Base-by-base conservation (phyloP, 805 yeast species). In the Lipomyces spencermartinsiae region DNA sequence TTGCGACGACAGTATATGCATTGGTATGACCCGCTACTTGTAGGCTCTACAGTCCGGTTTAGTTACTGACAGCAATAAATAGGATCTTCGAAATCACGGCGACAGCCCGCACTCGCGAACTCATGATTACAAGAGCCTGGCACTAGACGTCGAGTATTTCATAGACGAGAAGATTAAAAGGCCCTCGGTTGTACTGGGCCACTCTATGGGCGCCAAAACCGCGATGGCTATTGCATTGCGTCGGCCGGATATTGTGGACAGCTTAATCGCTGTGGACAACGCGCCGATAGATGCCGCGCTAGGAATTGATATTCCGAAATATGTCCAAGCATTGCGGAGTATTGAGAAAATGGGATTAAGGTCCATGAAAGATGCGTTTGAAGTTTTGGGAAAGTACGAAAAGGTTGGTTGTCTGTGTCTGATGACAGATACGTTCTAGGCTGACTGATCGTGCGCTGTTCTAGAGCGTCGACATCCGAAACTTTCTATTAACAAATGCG, bases 51-150 rank as follows among this genome's bases (percentile, higher is more conserved):
- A 43, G 16, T 43, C 10, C 49, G 49, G 25, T 16, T 25, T 25
- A 64, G 14, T 39, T n/a, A 34, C 59, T 67, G 37, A 37, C 35
- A 25, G 19, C 10, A 7, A 25, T 12, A 25, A 25, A 19, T 33
- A 73, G 19, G 98, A 94, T 76, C 81, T 93, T 67, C 82, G 99
- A 69, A 93, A 95, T 78, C 97, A 93, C 76, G 99, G 99, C 1
- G 87, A 84, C n/a, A 91, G 97, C 1, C 97, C 97, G 0, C 96
- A 90, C 73, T 76, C 74, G n/a, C 75, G 78, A 0, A 80, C 89
- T 37, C 91, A 91, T 74, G 93, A 90, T 75, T 93, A 93, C 77
- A 89, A 90, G 0, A 81, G 93, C 1, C 81, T 94, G 80, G 89
- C 97, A 0, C 88, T 91, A 0, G 99, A 94, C 77, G 92, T 94